These are phyloP conservation scores for Dendrobium nobile DNA, from an alignment of 106 monocot genomes.

Conservation along the genomic window DNA sequence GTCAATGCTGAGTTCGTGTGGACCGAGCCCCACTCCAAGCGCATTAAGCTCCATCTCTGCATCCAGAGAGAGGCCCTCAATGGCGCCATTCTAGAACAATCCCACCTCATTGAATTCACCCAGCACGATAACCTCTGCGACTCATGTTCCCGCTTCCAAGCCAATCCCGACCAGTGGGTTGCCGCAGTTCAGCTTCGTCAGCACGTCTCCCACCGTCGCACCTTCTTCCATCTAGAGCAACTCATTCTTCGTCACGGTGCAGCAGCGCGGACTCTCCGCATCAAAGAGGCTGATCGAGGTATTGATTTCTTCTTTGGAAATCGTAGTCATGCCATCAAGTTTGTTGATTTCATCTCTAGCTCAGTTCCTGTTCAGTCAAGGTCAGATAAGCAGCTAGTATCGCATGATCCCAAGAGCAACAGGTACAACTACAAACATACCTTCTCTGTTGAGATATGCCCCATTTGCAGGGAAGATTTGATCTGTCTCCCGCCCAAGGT, in stretches of 20 bases:
- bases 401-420: constrained; percentile 27
- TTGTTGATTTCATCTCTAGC: constrained; percentile 32
- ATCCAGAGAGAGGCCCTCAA: constrained; percentile 62
- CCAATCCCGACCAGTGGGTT: constrained; percentile 88
- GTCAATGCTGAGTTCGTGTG: no score
- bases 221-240: constrained; percentile 86
- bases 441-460: constrained; percentile 40
- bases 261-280: constrained; percentile 57
- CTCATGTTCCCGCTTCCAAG: constrained; percentile 51
- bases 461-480: constrained; percentile 34
- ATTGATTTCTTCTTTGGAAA: constrained; percentile 75
- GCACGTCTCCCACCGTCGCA: constrained; percentile 77
- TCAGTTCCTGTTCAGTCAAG: constrained; percentile 20
- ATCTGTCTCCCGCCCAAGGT: constrained; percentile 31
- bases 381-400: constrained; percentile 33
- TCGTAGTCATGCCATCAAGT: constrained; percentile 46
- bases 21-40: constrained; percentile 19
- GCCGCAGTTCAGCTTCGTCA: constrained; percentile 90
- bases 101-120: constrained; percentile 5
- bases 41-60: constrained; percentile 56
- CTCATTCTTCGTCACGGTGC: constrained; percentile 73
- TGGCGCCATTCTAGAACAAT: constrained; percentile 63
- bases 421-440: constrained; percentile 58
- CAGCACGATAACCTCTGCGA: constrained; percentile 77
- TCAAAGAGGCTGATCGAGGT: constrained; percentile 59